phyloP scores from a whole-genome alignment of 2,329 filamentous ascomycete genomes.

The Alternaria sp. region DNA sequence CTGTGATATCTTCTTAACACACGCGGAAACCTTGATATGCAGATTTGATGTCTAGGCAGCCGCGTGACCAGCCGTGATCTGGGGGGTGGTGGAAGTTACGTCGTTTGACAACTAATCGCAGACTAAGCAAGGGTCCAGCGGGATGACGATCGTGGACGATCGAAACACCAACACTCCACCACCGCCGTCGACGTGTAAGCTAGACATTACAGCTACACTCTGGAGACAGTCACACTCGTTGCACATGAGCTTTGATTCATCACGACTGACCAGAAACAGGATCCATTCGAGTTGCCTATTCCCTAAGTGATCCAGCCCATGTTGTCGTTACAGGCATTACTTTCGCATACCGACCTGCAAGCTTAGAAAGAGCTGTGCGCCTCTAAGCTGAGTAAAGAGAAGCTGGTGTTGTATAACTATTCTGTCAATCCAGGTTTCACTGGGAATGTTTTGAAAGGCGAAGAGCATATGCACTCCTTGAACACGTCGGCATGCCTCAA shows the following conservation, averaged over 20 bases:
- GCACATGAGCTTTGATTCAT: not conserved
- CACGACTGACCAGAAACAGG: not conserved
- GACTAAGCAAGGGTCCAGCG: slow-evolving; percentile 24
- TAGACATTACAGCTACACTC: not conserved
- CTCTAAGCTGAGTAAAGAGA: not conserved
- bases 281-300: not conserved
- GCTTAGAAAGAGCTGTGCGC: slow-evolving; percentile 2
- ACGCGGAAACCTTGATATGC: not conserved
- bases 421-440: too few species aligned
- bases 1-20: not conserved
- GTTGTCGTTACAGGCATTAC: not conserved
- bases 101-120: slow-evolving; percentile 24
- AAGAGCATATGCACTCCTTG: slow-evolving; percentile 9
- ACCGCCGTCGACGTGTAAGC: not conserved
- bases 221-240: not conserved
- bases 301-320: not conserved
- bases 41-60: not conserved
- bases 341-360: slow-evolving; percentile 3
- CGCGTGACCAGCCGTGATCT: not conserved
- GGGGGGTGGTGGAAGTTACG: slow-evolving; percentile 22
- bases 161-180: slow-evolving; percentile 3
- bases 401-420: too few species aligned
- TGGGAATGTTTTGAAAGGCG: not conserved
- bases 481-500: slow-evolving; percentile 16
- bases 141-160: slow-evolving; percentile 18